Conservation (phyloP, 805 yeast species). For the Kluyveromyces starmeri region DNA sequence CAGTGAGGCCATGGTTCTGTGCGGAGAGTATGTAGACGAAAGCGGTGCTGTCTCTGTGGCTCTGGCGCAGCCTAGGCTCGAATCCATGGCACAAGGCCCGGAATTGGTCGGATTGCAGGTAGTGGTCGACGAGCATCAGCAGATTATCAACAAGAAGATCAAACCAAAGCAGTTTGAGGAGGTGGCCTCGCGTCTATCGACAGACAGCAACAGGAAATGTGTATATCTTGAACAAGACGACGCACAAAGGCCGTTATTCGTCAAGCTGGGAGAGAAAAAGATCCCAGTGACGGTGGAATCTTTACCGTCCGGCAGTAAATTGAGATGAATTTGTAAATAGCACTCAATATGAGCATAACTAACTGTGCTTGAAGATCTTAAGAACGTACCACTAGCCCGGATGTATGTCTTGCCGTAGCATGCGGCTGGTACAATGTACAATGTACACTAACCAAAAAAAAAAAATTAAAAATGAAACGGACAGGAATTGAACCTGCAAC, state of each 20-base stretch:
- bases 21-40: conserved; percentile 34
- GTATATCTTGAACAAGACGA: conserved; percentile 9
- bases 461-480: conserved; percentile 38
- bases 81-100: background rate
- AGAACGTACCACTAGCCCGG: no score
- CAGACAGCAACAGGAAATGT: conserved; percentile 10
- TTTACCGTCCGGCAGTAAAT: conserved; percentile 14
- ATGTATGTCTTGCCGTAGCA: no score
- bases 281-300: conserved; percentile 11
- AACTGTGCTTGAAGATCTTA: no score
- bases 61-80: conserved; percentile 11
- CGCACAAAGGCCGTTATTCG: conserved; percentile 9
- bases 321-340: conserved; percentile 7
- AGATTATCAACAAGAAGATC: conserved; percentile 11
- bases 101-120: conserved; percentile 11
- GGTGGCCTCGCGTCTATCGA: conserved; percentile 13
- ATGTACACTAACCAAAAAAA: background rate
- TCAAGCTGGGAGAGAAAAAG: conserved; percentile 4
- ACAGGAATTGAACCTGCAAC: conserved; percentile 66
- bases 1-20: conserved; percentile 60
- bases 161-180: conserved; percentile 17
- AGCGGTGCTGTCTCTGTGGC: conserved; percentile 11
- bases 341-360: no score
- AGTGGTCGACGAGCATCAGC: conserved; percentile 5
- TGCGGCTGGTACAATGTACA: no score